Evolutionary conservation across 2,329 filamentous ascomycete genomes (phyloP).

Genomic region (Diplodia seriata): DNA sequence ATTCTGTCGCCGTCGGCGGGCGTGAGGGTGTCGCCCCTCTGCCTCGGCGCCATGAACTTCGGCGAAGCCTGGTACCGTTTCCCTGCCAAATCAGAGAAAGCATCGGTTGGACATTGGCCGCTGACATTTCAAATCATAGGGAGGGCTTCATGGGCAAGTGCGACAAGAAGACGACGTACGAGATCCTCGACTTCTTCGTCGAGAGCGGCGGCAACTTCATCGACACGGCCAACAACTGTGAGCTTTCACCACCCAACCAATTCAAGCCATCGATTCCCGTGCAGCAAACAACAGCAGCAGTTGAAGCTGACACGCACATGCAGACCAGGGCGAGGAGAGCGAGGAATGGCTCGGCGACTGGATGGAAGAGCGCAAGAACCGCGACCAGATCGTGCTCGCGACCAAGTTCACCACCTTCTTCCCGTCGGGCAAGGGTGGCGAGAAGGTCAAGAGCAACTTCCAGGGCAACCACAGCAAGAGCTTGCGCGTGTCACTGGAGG

Average conservation of each 20-base stretch:
- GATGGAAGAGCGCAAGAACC: conserved; percentile 48
- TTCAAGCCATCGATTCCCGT: too few species aligned
- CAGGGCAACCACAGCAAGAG: conserved; percentile 51
- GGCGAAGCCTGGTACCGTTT: conserved; percentile 54
- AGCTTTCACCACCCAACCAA: not conserved
- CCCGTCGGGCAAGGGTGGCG: conserved; percentile 38
- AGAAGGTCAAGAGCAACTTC: conserved; percentile 47
- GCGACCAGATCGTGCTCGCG: conserved; percentile 52
- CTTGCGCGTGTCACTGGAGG: conserved; percentile 49
- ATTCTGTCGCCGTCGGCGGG: conserved; percentile 60
- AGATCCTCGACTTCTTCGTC: conserved; percentile 71
- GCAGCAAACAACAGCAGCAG: too few species aligned
- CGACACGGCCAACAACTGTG: conserved; percentile 36
- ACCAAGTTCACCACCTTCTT: conserved; percentile 48
- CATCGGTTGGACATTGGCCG: not conserved
- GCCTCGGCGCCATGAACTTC: conserved; percentile 64
- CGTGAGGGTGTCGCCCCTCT: conserved; percentile 61
- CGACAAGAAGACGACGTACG: conserved; percentile 64
- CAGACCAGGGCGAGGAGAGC: conserved; percentile 47
- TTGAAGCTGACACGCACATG: not conserved
- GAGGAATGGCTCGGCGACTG: conserved; percentile 55
- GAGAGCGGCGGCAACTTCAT: conserved; percentile 75
- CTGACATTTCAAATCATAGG: not conserved
- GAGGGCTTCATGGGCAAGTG: conserved; percentile 18
- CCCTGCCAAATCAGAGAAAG: not conserved